Percentiles rank a stretch among this genome's conserved stretches.
phyloP scores from a whole-genome alignment of 1,284 basidiomycete species.

The Malassezia brasiliensis region DNA sequence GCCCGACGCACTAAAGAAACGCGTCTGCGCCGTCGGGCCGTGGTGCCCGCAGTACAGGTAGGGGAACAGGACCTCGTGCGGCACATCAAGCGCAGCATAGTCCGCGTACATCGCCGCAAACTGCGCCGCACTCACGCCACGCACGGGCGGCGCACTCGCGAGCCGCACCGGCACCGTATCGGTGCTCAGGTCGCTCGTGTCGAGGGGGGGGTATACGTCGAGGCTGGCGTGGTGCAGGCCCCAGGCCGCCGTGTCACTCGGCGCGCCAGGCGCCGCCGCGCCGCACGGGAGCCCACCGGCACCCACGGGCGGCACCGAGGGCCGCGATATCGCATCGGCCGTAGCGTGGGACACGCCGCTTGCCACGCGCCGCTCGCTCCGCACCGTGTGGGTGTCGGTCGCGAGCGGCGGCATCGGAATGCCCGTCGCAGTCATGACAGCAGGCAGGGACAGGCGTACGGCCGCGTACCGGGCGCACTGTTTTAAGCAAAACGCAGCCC shows the following conservation, averaged over 20 bases:
- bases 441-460: no score
- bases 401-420: no score
- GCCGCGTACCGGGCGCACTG: no score
- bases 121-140: constrained; percentile 20
- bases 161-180: neutral
- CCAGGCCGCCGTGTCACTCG: neutral
- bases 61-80: constrained; percentile 39
- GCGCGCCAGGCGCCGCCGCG: no score
- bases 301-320: no score
- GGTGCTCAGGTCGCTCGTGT: neutral
- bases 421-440: no score
- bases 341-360: no score
- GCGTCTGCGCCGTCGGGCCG: constrained; percentile 32
- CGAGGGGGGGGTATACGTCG: neutral
- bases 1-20: constrained; percentile 34
- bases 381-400: no score
- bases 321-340: no score
- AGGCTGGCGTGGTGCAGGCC: neutral
- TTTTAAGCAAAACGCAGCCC: no score
- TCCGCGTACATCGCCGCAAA: constrained; percentile 27
- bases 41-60: constrained; percentile 44
- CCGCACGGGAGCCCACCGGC: no score
- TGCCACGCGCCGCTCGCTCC: no score
- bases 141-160: neutral
- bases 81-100: constrained; percentile 34